phyloP scores from a whole-genome alignment of 1,284 basidiomycete genomes.

The Irpex sp. region DNA sequence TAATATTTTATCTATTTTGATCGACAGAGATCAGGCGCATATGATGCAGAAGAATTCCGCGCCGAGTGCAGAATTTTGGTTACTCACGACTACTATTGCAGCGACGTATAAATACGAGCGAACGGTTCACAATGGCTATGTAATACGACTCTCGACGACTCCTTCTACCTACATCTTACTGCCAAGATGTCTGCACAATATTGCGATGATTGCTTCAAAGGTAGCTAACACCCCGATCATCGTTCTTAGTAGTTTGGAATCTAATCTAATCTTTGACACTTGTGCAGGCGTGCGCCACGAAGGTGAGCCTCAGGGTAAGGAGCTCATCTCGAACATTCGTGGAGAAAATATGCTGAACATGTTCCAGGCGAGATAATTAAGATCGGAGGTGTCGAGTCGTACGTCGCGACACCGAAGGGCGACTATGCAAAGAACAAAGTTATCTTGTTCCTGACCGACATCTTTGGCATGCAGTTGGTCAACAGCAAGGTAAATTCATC shows the following conservation, averaged over 20 bases:
- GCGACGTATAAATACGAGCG: no score
- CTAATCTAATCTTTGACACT: neutral
- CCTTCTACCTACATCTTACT: neutral
- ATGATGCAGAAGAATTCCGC: no score
- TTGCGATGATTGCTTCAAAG: conserved; percentile 12
- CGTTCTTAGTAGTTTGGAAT: neutral
- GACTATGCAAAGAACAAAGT: conserved; percentile 54
- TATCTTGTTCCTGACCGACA: conserved; percentile 53
- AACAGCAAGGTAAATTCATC: conserved; percentile 41
- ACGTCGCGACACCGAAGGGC: conserved; percentile 42
- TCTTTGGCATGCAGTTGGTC: conserved; percentile 56
- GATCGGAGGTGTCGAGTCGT: conserved; percentile 44
- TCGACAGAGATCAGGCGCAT: no score
- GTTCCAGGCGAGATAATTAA: conserved; percentile 35
- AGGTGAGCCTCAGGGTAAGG: conserved; percentile 43
- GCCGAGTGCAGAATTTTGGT: no score
- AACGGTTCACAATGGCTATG: no score
- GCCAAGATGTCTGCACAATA: conserved; percentile 2
- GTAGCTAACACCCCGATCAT: neutral
- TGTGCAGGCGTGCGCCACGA: conserved; percentile 49
- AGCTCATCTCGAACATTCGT: neutral
- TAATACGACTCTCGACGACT: neutral
- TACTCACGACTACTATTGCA: no score
- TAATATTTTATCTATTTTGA: no score
- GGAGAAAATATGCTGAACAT: neutral